Conservation (phyloP, 768 basidiomycete genomes). For the Podaxis rugospora region DNA sequence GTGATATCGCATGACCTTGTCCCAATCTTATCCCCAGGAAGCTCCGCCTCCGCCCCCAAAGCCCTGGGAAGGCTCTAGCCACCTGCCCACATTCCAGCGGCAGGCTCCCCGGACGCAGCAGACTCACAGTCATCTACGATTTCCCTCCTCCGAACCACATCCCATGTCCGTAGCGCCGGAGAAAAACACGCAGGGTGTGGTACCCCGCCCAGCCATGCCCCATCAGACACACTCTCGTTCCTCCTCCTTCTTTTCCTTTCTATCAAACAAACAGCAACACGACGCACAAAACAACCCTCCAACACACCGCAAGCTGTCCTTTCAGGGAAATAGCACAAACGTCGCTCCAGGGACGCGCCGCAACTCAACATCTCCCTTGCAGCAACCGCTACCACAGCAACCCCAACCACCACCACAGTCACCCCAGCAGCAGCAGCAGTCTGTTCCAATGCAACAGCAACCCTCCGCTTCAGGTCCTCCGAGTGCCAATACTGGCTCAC, state of each 20-base stretch:
- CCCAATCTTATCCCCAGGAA: conserved; percentile 10
- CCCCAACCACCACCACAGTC: conserved; percentile 9
- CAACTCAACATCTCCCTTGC: not conserved
- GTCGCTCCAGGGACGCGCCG: conserved; percentile 13
- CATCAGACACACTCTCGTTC: conserved; percentile 43
- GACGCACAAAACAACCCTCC: not conserved
- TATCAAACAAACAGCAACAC: conserved; percentile 28
- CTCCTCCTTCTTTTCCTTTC: conserved; percentile 66
- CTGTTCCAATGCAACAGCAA: not conserved
- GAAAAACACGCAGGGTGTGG: conserved; percentile 8
- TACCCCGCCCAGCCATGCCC: conserved; percentile 16
- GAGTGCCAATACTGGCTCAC: conserved; percentile 7
- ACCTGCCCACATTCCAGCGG: not conserved
- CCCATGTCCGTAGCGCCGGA: conserved; percentile 13
- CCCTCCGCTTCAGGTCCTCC: conserved; percentile 4
- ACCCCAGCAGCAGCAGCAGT: conserved; percentile 5
- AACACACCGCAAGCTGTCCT: not conserved
- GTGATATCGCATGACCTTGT: conserved; percentile 12
- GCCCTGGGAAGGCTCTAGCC: not conserved
- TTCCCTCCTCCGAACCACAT: conserved; percentile 16
- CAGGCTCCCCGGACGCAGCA: conserved; percentile 5
- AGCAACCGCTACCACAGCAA: conserved; percentile 18
- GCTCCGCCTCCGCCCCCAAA: not conserved
- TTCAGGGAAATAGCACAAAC: conserved; percentile 9
- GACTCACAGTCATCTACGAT: conserved; percentile 16